phyloP scores from a whole-genome alignment of 106 monocot species.

The Ottelia alismoides region DNA sequence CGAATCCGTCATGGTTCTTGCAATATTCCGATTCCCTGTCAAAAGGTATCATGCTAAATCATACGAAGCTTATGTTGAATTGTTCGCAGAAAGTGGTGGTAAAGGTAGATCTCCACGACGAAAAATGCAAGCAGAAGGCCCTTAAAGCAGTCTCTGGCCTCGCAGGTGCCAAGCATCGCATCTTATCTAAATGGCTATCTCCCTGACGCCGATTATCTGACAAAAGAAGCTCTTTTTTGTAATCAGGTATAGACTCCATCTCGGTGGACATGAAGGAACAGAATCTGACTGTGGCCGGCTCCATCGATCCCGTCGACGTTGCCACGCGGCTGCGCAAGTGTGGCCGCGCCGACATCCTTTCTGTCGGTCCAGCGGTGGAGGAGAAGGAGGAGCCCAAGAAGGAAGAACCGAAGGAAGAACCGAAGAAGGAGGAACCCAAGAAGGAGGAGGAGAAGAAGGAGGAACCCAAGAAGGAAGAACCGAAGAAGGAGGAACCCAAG shows the following conservation, averaged over 20 bases:
- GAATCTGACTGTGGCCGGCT: conserved; percentile 5
- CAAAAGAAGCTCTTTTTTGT: no score
- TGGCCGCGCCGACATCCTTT: not conserved
- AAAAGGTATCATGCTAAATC: no score
- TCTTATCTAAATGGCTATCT: no score
- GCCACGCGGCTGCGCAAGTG: not conserved
- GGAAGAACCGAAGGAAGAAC: no score
- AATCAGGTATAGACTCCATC: conserved; percentile 6
- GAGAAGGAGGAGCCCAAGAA: no score
- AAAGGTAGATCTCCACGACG: conserved; percentile 67
- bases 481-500: conserved; percentile 5
- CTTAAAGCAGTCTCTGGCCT: conserved; percentile 59
- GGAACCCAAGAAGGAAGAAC: conserved; percentile 3
- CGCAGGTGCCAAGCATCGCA: conserved; percentile 30
- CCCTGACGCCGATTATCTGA: no score
- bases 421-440: no score
- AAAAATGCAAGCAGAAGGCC: conserved; percentile 78
- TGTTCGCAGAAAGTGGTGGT: conserved; percentile 62
- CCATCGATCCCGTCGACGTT: conserved; percentile 1
- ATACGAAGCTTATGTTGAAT: no score
- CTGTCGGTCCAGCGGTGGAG: conserved; percentile 3
- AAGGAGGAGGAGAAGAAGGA: conserved; percentile 6
- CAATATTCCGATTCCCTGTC: no score
- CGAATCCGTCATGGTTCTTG: no score
- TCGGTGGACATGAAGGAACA: conserved; percentile 1